Evolutionary conservation across 1,139 yeast species (phyloP).

Genomic region (Pichia sp.): DNA sequence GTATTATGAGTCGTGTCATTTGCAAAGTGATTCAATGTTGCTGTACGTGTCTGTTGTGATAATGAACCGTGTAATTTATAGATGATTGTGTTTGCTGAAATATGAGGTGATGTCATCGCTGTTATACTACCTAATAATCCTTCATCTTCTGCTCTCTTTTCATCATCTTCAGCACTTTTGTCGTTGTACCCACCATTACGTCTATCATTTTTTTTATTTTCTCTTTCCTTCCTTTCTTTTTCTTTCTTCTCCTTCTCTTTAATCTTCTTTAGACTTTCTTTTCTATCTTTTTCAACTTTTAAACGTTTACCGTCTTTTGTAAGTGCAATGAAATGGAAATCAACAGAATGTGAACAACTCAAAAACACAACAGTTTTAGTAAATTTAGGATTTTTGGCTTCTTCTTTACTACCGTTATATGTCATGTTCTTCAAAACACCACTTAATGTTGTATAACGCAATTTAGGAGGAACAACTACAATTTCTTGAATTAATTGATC

Average conservation of each 20-base stretch:
- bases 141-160: conserved; percentile 27
- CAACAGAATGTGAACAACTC: conserved; percentile 92
- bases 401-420: conserved; percentile 25
- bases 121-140: conserved; percentile 28
- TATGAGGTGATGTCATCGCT: conserved; percentile 46
- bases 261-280: conserved; percentile 8
- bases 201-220: conserved; percentile 5
- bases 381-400: neutral
- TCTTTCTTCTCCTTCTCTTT: conserved; percentile 17
- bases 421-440: conserved; percentile 53
- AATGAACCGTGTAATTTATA: conserved; percentile 88
- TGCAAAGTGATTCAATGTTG: conserved; percentile 67
- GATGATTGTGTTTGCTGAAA: conserved; percentile 40
- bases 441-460: conserved; percentile 74
- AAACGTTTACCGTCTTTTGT: conserved; percentile 46
- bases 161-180: conserved; percentile 22
- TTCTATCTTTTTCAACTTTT: conserved; percentile 25
- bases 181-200: conserved; percentile 18
- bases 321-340: conserved; percentile 77
- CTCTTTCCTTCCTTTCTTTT: conserved; percentile 26
- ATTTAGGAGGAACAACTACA: conserved; percentile 82
- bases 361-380: conserved; percentile 75
- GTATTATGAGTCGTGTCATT: conserved; percentile 31
- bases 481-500: conserved; percentile 80
- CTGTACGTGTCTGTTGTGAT: conserved; percentile 72